A percentile compares a stretch with the other conserved stretches of the same genome.
Evolutionary conservation across 176 grass and related monocot species (phyloP).

Genomic region (Thinopyrum elongatum): DNA sequence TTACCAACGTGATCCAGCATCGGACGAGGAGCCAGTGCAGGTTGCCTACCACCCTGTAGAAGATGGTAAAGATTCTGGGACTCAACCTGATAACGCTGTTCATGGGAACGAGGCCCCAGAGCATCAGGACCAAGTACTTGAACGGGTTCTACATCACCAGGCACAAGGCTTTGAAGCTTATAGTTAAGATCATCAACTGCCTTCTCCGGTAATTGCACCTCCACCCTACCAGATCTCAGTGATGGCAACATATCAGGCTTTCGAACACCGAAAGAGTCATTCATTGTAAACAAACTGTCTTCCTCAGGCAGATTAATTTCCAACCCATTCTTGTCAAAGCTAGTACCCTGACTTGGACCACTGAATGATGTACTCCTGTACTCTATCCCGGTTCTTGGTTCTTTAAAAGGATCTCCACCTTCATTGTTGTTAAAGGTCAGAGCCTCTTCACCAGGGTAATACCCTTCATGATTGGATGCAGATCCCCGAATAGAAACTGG

Average conservation of each 20-base stretch:
- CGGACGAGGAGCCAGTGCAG: conserved; percentile 43
- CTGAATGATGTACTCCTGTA: conserved; percentile 24
- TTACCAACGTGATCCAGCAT: conserved; percentile 46
- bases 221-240: conserved; percentile 47
- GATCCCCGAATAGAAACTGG: conserved; percentile 75
- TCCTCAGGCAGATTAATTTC: conserved; percentile 84
- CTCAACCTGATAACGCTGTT: conserved; percentile 29
- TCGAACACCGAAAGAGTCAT: conserved; percentile 42
- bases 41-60: conserved; percentile 60
- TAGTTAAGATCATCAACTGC: conserved; percentile 49
- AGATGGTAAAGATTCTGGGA: conserved; percentile 57
- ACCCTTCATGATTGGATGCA: conserved; percentile 39
- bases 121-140: conserved; percentile 46
- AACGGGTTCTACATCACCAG: conserved; percentile 50
- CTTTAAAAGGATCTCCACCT: conserved; percentile 23
- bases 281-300: conserved; percentile 75
- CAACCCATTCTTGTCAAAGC: conserved; percentile 51
- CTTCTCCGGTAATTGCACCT: conserved; percentile 40
- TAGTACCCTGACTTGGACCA: conserved; percentile 32
- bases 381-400: conserved; percentile 21
- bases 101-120: conserved; percentile 32
- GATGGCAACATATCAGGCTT: conserved; percentile 40
- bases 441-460: conserved; percentile 37
- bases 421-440: conserved; percentile 25
- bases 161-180: conserved; percentile 52